phyloP scores from a whole-genome alignment of 2,329 filamentous ascomycete species.

The Lachnellula cervina region DNA sequence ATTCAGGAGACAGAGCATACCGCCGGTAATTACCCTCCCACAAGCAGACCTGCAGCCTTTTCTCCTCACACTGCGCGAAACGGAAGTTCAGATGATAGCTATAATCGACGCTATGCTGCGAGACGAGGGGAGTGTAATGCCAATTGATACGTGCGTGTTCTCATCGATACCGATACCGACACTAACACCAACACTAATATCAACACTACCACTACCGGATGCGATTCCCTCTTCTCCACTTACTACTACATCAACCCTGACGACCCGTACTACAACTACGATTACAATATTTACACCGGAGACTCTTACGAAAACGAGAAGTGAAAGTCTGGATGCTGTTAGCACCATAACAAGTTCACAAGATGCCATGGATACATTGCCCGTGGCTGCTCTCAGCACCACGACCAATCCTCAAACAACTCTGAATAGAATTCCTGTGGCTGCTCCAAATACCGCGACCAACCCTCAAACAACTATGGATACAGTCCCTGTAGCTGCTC shows the following conservation, averaged over 20 bases:
- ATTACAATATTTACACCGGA: not conserved
- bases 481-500: conserved; percentile 6
- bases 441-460: conserved; percentile 12
- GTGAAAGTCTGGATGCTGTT: not conserved
- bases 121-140: not conserved
- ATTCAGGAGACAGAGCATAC: conserved; percentile 4
- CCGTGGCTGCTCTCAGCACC: not conserved
- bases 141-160: not conserved
- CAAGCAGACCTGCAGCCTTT: conserved; percentile 3
- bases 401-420: not conserved
- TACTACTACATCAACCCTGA: not conserved
- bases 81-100: conserved; percentile 2
- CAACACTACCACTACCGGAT: no score
- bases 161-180: not conserved
- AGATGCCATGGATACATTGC: not conserved
- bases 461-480: not conserved
- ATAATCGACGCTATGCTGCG: not conserved
- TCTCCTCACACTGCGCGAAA: conserved; percentile 2
- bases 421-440: not conserved
- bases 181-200: no score
- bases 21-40: conserved; percentile 4
- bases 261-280: not conserved
- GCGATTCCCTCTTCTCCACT: no score
- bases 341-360: not conserved
- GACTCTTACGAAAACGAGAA: not conserved